Evolutionary conservation across 148 eudicot genomes (phyloP).

Genomic region (Amaranthus palmeri): DNA sequence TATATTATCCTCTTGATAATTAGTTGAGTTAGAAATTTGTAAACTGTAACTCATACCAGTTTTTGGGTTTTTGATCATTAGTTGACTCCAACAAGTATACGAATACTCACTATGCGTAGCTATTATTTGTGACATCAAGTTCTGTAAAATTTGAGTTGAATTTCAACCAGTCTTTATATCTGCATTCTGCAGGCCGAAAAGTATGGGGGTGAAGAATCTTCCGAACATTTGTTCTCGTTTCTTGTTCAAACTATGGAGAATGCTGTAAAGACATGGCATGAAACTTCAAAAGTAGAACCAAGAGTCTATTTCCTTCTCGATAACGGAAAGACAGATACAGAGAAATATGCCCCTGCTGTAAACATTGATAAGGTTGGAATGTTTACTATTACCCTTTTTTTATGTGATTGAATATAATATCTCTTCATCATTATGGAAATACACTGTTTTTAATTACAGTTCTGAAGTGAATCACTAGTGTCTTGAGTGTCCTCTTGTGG

Average conservation of each 20-base stretch:
- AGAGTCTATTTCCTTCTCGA: slow-evolving; percentile 86
- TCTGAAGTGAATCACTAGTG: neutral
- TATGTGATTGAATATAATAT: neutral
- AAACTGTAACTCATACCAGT: too few relatives aligned
- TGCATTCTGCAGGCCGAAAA: slow-evolving; percentile 70
- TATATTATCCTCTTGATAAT: too few relatives aligned
- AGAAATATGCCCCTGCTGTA: slow-evolving; percentile 83
- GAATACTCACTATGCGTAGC: neutral
- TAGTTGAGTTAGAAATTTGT: too few relatives aligned
- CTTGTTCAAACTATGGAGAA: slow-evolving; percentile 83
- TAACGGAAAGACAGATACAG: slow-evolving; percentile 75
- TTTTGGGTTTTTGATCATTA: too few relatives aligned
- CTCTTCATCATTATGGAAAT: neutral
- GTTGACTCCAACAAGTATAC: neutral
- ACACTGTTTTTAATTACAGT: neutral
- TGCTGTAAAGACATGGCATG: slow-evolving; percentile 90
- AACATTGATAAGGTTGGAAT: slow-evolving; percentile 82
- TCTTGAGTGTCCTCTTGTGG: neutral
- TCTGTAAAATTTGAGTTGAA: neutral
- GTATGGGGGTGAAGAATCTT: slow-evolving; percentile 60
- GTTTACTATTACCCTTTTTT: neutral
- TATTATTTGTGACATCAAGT: neutral
- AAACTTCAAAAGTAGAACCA: slow-evolving; percentile 78
- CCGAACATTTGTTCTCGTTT: slow-evolving; percentile 57
- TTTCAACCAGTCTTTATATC: slow-evolving; percentile 12